These are phyloP conservation scores for Blastocladiella britannica DNA, from an alignment of 192 early-diverging fungal species.

Conservation along the genomic window DNA sequence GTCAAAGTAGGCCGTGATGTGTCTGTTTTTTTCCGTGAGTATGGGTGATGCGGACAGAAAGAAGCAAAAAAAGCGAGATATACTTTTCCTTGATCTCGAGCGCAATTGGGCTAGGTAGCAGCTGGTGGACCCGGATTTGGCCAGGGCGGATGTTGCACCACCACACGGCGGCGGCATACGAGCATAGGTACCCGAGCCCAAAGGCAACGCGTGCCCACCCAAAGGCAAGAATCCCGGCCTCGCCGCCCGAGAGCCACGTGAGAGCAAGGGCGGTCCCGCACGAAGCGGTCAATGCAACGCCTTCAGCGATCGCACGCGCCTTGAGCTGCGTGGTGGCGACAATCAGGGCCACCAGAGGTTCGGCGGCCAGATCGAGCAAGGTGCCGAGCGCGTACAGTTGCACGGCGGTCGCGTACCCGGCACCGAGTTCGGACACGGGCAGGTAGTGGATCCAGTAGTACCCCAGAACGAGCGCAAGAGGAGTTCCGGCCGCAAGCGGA, in stretches of 20 bases:
- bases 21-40: conserved; percentile 3
- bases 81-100: conserved; percentile 1
- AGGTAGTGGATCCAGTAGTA: conserved; percentile 12
- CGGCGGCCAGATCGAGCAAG: conserved; percentile 56
- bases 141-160: too few species aligned
- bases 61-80: conserved; percentile 3
- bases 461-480: conserved; percentile 21
- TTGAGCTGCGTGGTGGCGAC: conserved; percentile 50
- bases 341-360: conserved; percentile 65
- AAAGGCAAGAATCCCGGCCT: neutral
- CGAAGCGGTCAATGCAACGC: conserved; percentile 47
- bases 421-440: conserved; percentile 7
- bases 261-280: conserved; percentile 46
- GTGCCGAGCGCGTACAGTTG: conserved; percentile 50
- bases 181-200: neutral
- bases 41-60: neutral
- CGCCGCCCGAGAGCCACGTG: conserved; percentile 24
- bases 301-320: conserved; percentile 62
- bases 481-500: conserved; percentile 35
- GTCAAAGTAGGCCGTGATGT: conserved; percentile 34
- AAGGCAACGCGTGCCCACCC: neutral
- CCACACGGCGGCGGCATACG: neutral
- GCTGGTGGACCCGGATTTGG: too few species aligned
- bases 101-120: too few species aligned
- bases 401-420: conserved; percentile 32